Percentiles rank a stretch among this genome's conserved stretches.
Evolutionary conservation across 2,329 filamentous ascomycete species (phyloP).

Genomic region (Hymenoscyphus fructigenus): DNA sequence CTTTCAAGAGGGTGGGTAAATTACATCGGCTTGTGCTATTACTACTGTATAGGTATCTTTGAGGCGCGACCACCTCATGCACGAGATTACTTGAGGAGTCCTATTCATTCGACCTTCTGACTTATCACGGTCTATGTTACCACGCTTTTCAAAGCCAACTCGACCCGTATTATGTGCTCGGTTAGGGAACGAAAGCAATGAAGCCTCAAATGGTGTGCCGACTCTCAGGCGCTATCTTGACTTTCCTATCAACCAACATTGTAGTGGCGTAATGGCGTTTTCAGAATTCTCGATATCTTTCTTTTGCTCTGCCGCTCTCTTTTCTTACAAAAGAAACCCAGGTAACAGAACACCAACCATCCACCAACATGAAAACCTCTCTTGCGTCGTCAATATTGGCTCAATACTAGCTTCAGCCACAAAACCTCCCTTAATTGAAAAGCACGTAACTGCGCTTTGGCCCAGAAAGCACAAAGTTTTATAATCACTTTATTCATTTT

Average conservation of each 20-base stretch:
- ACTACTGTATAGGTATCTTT: too few species aligned
- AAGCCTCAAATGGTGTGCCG: not conserved
- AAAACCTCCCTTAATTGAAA: not conserved
- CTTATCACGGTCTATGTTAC: not conserved
- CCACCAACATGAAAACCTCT: not conserved
- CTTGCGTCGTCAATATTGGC: conserved; percentile 1
- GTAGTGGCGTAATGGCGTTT: not conserved
- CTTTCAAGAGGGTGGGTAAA: too few species aligned
- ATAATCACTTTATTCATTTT: too few species aligned
- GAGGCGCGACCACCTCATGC: too few species aligned
- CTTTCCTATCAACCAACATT: not conserved
- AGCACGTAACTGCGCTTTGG: not conserved
- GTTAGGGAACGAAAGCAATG: not conserved
- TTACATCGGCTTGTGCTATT: too few species aligned
- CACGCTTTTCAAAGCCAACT: not conserved
- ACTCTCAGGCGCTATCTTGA: not conserved
- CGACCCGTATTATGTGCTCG: not conserved
- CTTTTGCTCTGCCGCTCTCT: not conserved
- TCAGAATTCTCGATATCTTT: not conserved
- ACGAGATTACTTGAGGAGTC: too few species aligned
- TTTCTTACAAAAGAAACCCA: not conserved
- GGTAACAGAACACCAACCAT: too few species aligned
- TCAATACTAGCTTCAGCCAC: not conserved
- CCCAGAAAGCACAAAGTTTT: too few species aligned
- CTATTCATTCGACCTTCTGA: too few species aligned